phyloP scores from a whole-genome alignment of 2,329 filamentous ascomycete species.

The Trichocomaceae sp. region DNA sequence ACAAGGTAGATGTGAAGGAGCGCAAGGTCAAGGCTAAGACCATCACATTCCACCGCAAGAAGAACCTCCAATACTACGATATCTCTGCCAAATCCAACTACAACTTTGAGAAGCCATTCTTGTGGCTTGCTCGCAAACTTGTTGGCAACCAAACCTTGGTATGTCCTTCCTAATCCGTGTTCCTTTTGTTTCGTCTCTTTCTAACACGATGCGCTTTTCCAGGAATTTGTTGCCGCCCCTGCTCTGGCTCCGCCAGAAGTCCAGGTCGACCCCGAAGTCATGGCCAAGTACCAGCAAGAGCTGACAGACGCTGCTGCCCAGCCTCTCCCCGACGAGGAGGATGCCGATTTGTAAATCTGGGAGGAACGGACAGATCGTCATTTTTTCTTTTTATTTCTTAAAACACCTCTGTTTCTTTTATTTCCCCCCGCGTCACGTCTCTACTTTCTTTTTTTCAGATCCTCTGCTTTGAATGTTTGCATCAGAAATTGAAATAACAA shows the following conservation, averaged over 20 bases:
- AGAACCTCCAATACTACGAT: conserved; percentile 99
- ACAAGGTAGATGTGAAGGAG: conserved; percentile 99
- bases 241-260: conserved; percentile 93
- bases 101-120: conserved; percentile 99
- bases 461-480: conserved; percentile 15
- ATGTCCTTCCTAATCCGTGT: conserved; percentile 33
- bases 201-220: conserved; percentile 17
- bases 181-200: not conserved
- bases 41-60: conserved; percentile 99
- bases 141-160: conserved; percentile 86
- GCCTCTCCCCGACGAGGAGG: conserved; percentile 93
- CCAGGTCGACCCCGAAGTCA: conserved; percentile 65
- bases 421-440: not conserved
- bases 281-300: conserved; percentile 65
- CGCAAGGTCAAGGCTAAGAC: conserved; percentile 99
- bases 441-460: conserved; percentile 24
- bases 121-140: conserved; percentile 97
- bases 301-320: conserved; percentile 72
- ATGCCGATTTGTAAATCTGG: conserved; percentile 52
- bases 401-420: not conserved
- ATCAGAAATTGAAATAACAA: not conserved
- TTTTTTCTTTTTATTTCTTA: not conserved
- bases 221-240: conserved; percentile 95
- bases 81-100: conserved; percentile 99
- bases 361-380: conserved; percentile 2